phyloP scores from a whole-genome alignment of 306 rosid species.

The Medicago truncatula region MtrunA17r5.0-ANR NC_053042.1:55416001-55416500 shows the following conservation, averaged over 20 bases:
- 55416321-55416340: constrained; percentile 3
- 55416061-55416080: constrained; percentile 1
- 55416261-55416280: background rate
- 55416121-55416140: background rate
- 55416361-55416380: constrained; percentile 18
- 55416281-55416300: background rate
- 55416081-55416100: background rate
- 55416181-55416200: background rate
- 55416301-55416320: background rate
- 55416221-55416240: background rate
- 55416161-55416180: background rate
- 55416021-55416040: background rate
- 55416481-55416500: background rate
- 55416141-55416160: background rate
- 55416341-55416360: constrained; percentile 21
- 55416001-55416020: background rate
- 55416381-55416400: constrained; percentile 3
- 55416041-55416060: background rate
- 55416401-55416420: constrained; percentile 3
- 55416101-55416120: background rate
- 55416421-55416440: background rate
- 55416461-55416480: background rate
- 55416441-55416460: background rate
- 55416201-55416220: background rate
- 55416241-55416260: background rate